Evolutionary conservation across 169 alveolate species (phyloP).

Genomic region (Plasmodium inui): DNA sequence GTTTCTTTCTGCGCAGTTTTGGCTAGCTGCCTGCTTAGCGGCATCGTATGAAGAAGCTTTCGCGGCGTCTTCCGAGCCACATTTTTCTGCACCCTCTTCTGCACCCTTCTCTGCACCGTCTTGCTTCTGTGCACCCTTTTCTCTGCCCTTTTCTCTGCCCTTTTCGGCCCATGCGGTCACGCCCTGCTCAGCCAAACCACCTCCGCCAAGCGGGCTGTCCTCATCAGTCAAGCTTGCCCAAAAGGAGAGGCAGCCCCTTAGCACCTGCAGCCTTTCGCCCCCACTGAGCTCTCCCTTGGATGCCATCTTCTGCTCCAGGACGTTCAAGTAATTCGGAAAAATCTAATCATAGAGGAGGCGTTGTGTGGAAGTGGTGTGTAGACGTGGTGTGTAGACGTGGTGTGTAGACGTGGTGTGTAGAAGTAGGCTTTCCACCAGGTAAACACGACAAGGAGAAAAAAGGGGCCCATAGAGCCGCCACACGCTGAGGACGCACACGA

Average conservation of each 20-base stretch:
- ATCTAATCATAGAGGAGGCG: not conserved
- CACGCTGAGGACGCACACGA: not conserved
- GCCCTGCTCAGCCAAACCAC: not conserved
- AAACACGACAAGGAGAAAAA: not conserved
- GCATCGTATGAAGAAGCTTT: not conserved
- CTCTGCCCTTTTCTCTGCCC: not conserved
- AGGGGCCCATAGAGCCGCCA: not conserved
- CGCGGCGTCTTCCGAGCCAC: not conserved
- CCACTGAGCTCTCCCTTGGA: not conserved
- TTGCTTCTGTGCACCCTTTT: too few relatives aligned
- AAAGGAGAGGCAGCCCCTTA: not conserved
- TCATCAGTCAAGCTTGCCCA: not conserved
- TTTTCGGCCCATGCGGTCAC: not conserved
- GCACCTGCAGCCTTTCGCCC: not conserved
- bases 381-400: not conserved
- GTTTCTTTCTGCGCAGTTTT: not conserved
- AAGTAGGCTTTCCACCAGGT: not conserved
- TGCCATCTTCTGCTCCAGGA: constrained; percentile 6
- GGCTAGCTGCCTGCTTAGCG: not conserved
- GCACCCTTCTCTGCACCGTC: too few relatives aligned
- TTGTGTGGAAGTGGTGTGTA: not conserved
- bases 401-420: not conserved
- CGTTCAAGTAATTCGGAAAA: constrained; percentile 27
- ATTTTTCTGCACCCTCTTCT: not conserved
- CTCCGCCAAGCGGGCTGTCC: not conserved